phyloP scores from a whole-genome alignment of 2,329 filamentous ascomycete genomes.

The Tricladium varicosporioides region DNA sequence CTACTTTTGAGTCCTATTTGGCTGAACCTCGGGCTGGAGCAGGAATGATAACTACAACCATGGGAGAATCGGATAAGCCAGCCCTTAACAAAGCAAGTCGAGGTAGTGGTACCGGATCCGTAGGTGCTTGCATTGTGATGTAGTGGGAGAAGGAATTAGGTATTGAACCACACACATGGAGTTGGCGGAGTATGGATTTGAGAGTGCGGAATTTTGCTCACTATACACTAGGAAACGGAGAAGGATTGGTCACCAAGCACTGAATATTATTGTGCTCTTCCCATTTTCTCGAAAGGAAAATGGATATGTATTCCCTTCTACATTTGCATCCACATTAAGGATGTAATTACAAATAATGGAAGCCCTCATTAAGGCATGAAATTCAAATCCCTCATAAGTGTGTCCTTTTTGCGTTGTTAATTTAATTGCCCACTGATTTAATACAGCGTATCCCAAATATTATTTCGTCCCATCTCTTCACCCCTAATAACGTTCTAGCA shows the following conservation, averaged over 20 bases:
- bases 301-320: not conserved
- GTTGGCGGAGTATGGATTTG: not conserved
- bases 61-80: not conserved
- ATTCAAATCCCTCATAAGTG: too few species aligned
- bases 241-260: not conserved
- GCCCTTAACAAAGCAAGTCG: slow-evolving; percentile 5
- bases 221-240: not conserved
- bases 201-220: not conserved
- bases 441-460: too few species aligned
- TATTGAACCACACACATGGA: not conserved
- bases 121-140: slow-evolving; percentile 18
- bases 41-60: not conserved
- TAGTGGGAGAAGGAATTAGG: not conserved
- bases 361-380: too few species aligned
- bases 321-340: not conserved
- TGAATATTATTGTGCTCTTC: not conserved
- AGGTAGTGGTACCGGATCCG: slow-evolving; percentile 9
- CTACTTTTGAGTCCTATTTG: not conserved
- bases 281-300: not conserved
- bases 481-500: too few species aligned
- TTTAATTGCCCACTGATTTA: too few species aligned
- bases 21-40: not conserved
- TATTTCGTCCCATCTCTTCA: too few species aligned
- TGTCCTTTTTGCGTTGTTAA: too few species aligned
- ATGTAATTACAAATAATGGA: too few species aligned